Conservation (phyloP, 2,329 filamentous ascomycete species). For the Harringtonia lauricola region DNA sequence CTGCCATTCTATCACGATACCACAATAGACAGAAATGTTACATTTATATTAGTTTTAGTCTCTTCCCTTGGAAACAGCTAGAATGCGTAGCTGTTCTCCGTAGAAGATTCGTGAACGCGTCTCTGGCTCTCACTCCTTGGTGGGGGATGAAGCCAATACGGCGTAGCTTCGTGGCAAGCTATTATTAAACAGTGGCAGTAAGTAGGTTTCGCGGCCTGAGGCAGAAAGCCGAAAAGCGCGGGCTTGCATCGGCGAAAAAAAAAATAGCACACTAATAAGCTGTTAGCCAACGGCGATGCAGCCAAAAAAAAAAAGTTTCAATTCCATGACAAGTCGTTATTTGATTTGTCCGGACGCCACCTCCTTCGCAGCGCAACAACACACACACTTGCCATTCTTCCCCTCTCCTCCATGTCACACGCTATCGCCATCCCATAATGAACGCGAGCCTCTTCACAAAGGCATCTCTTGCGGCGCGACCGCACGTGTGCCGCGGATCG, state of each 20-base stretch:
- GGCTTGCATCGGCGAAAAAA: neutral
- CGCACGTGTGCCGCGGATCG: slow-evolving; percentile 17
- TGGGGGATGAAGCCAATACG: too few species aligned
- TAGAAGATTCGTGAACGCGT: neutral
- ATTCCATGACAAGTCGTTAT: neutral
- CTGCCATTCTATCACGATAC: neutral
- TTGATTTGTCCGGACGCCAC: neutral
- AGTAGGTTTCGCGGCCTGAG: neutral
- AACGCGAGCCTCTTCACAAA: slow-evolving; percentile 22
- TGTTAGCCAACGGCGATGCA: slow-evolving; percentile 1
- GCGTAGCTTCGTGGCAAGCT: slow-evolving; percentile 7
- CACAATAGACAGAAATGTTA: neutral
- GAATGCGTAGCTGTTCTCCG: too few species aligned
- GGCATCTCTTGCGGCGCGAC: slow-evolving; percentile 20
- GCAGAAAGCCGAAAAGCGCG: neutral
- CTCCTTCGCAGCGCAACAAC: too few species aligned
- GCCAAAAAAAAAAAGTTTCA: slow-evolving; percentile 3
- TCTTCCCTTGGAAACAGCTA: too few species aligned
- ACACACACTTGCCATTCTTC: neutral
- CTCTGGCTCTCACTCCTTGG: too few species aligned
- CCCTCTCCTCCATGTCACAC: neutral
- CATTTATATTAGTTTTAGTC: too few species aligned
- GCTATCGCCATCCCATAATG: slow-evolving; percentile 14
- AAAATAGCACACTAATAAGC: too few species aligned
- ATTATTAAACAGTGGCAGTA: neutral